Percentiles rank a stretch among this genome's conserved stretches.
Evolutionary conservation across 768 basidiomycete species (phyloP).

Genomic region (Boletus sp.): DNA sequence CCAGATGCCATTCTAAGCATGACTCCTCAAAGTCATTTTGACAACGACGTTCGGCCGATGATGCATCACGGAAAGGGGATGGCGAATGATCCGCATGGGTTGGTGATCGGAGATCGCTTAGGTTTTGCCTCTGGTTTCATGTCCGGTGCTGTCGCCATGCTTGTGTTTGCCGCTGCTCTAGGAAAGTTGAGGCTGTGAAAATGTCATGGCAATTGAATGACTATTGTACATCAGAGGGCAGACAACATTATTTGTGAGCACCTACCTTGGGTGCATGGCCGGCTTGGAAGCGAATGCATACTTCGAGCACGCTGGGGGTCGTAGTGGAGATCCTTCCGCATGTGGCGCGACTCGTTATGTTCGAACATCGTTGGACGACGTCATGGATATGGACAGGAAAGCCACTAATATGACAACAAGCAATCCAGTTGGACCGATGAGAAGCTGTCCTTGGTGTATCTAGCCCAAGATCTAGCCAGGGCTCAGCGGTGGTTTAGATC

Average conservation of each 20-base stretch:
- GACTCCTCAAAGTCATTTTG: slow-evolving; percentile 18
- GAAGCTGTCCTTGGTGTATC: no score
- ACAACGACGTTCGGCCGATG: slow-evolving; percentile 16
- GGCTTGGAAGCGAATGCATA: no score
- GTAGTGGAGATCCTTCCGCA: no score
- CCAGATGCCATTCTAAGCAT: slow-evolving; percentile 17
- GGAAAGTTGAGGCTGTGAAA: slow-evolving; percentile 5
- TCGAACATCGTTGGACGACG: background rate
- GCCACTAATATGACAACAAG: background rate
- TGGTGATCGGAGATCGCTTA: slow-evolving; percentile 1
- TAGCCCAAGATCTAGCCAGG: background rate
- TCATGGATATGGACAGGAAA: background rate
- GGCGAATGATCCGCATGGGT: background rate
- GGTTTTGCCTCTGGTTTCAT: slow-evolving; percentile 20
- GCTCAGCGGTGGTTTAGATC: background rate
- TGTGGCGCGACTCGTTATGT: background rate
- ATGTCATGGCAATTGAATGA: no score
- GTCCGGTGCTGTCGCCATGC: slow-evolving; percentile 8
- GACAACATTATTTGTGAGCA: background rate
- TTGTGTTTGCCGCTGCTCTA: slow-evolving; percentile 10
- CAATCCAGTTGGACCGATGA: no score
- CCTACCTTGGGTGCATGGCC: no score
- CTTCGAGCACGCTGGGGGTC: no score
- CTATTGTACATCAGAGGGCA: background rate
- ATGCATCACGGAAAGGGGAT: background rate